Conservation (phyloP, 108 stramenopile genomes). For the Pseudonitzschia pungens region DNA sequence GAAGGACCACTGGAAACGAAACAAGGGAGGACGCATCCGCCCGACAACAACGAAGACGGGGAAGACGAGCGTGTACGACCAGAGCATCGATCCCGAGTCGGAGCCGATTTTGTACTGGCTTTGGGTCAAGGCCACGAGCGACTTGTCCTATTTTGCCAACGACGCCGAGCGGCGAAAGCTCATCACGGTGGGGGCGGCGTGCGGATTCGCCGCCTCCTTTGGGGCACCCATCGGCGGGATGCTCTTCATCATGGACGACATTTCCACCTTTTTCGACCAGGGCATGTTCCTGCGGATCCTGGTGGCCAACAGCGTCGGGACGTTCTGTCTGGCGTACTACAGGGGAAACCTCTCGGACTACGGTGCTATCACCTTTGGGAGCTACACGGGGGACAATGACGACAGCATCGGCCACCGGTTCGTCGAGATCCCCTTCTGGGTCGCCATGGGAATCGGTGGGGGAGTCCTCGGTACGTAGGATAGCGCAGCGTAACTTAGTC, state of each 20-base stretch:
- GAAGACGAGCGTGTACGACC: background rate
- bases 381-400: background rate
- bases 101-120: background rate
- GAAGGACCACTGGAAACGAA: background rate
- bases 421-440: conserved; percentile 6
- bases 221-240: conserved; percentile 87
- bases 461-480: conserved; percentile 1
- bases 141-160: conserved; percentile 59
- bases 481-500: background rate
- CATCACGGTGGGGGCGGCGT: conserved; percentile 73
- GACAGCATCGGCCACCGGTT: conserved; percentile 4
- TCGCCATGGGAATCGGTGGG: background rate
- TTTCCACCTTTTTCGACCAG: conserved; percentile 56
- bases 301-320: conserved; percentile 52
- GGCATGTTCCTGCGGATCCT: conserved; percentile 59
- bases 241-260: conserved; percentile 45
- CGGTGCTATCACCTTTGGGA: conserved; percentile 46
- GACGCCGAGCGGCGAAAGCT: conserved; percentile 74
- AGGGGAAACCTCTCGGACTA: conserved; percentile 48
- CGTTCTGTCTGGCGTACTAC: conserved; percentile 54
- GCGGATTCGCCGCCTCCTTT: conserved; percentile 85
- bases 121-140: conserved; percentile 30
- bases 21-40: no score
- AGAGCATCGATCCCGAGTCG: background rate
- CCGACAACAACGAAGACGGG: background rate